Evolutionary conservation across 257 asterid genomes (phyloP), one percentile per base, ranked within the genome.

Genomic region (Lycium barbarum): DNA sequence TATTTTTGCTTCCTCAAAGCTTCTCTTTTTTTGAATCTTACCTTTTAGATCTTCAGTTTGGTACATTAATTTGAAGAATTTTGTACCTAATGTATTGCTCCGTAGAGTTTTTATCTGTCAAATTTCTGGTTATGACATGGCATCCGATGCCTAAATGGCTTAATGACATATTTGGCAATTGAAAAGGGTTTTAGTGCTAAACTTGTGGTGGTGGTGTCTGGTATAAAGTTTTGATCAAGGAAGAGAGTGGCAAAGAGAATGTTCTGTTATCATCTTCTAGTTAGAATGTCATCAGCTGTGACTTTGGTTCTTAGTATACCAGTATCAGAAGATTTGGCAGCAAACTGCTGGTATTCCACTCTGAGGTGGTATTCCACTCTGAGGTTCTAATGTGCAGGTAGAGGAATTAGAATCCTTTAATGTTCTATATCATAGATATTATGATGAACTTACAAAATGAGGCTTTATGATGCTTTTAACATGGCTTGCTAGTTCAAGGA

Each of bases 341-440:
- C 82, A 76, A 76, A 76, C 47, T 76, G 65, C 61, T 76, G 82
- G 62, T 33, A 63, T 51, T 76, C 63, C 63, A 51, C 14, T 33
- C 47, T 51, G 63, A 26, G 63, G 45, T 76, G 82, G 5, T 26
- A 61, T 49, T 74, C 62, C 62, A 49, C 13, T 26, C 47, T 49
- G 62, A 22, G 22, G 45, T 76, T 63, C 82, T 51, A 22, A 49
- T 22, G 26, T 76, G 35, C 47, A 12, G 63, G 63, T 76, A 51
- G 81, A 49, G 62, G 49, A 78, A 35, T 65, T 78, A 53, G 26
- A 53, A 53, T 76, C 63, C 66, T 76, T 51, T 76, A 51, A 26
- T 51, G 47, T 13, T 22, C 43, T 17, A 71, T 71, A 4, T 43
- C 79, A 43, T 43, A 40, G 78, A 26, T 54, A 51, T 53, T 53